Evolutionary conservation across 2,329 filamentous ascomycete species (phyloP), one percentile per base, ranked within the genome.

Genomic region (Microsporum canis): DNA sequence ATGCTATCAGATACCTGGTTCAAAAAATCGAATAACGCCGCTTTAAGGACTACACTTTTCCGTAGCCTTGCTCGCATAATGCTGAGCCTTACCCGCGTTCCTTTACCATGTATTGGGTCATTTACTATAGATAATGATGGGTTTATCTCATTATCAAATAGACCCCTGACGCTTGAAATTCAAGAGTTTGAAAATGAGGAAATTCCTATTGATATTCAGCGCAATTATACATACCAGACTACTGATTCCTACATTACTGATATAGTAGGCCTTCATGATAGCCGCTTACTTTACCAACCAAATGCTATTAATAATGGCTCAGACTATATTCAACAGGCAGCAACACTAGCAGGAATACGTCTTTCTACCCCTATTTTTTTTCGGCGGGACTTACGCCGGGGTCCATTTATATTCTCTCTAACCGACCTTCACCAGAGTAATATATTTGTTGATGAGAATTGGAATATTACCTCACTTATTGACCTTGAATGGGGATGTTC

Each of bases 381-480:
- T 8, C 39, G 34, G 6, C 61, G 61, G 17, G 38, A 57, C 47
- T 23, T 60, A 33, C 58, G 53, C 10, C 47, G 39, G 23, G 72
- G 73, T 2, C 71, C 71, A 0, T 76, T 73, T 62, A 61, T 70
- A 45, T 64, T 69, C 55, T 63, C 51, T 1, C 66, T 77, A 29
- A 75, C 71, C 23, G 74, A 77, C 60, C 62, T 66, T 3, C 62
- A 64, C 59, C 41, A 59, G 14, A 63, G 61, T 49, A 66, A 66
- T 60, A 71, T 74, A 10, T 70, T 75, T 57, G 71, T 75, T 2
- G 72, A 75, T 60, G 59, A 68, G 8, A 57, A 72, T 43, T 74
- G 71, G 70, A 68, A 72, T 56, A 64, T 75, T 36, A 70, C 64
- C 34, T 63, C 59, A 47, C 56, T 74, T 7, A 68, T 75, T 61